A percentile compares a stretch with the other conserved stretches of the same genome.
These are phyloP conservation scores for Pichia inconspicua DNA, from an alignment of 1,139 yeast species.

Conservation along the genomic window DNA sequence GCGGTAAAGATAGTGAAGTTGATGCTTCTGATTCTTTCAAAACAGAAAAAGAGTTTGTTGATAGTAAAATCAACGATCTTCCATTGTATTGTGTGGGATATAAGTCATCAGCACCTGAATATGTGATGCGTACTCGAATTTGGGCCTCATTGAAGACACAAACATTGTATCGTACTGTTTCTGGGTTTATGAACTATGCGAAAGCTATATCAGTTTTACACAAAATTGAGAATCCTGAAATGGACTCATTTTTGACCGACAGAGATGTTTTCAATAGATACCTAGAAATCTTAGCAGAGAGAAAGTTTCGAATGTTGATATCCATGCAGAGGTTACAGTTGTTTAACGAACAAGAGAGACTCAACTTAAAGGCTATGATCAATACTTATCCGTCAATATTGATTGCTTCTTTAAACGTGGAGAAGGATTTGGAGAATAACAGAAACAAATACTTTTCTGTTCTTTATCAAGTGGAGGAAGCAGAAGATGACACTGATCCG, in stretches of 20 bases:
- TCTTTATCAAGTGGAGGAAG: slow-evolving; percentile 36
- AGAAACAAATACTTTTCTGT: slow-evolving; percentile 41
- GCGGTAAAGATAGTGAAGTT: neutral
- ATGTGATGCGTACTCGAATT: slow-evolving; percentile 94
- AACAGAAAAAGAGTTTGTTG: slow-evolving; percentile 25
- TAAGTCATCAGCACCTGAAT: slow-evolving; percentile 99
- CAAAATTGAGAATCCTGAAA: slow-evolving; percentile 52
- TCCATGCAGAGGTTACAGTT: slow-evolving; percentile 65
- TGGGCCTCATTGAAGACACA: slow-evolving; percentile 99
- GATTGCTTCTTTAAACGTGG: slow-evolving; percentile 48
- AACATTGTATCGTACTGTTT: slow-evolving; percentile 95
- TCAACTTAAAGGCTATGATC: slow-evolving; percentile 48
- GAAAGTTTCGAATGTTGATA: slow-evolving; percentile 62
- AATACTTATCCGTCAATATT: slow-evolving; percentile 53
- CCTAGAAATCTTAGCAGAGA: slow-evolving; percentile 37
- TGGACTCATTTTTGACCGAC: slow-evolving; percentile 33
- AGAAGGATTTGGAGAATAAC: slow-evolving; percentile 21
- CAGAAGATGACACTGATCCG: slow-evolving; percentile 30
- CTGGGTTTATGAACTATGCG: slow-evolving; percentile 87
- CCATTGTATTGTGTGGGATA: slow-evolving; percentile 84
- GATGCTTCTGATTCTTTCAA: slow-evolving; percentile 1
- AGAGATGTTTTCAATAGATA: slow-evolving; percentile 21
- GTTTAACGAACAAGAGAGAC: slow-evolving; percentile 45
- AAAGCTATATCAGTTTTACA: slow-evolving; percentile 61
- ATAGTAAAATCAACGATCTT: slow-evolving; percentile 43